Evolutionary conservation across 805 yeast species (phyloP).

Genomic region (Saccharomycodes ludwigii): DNA sequence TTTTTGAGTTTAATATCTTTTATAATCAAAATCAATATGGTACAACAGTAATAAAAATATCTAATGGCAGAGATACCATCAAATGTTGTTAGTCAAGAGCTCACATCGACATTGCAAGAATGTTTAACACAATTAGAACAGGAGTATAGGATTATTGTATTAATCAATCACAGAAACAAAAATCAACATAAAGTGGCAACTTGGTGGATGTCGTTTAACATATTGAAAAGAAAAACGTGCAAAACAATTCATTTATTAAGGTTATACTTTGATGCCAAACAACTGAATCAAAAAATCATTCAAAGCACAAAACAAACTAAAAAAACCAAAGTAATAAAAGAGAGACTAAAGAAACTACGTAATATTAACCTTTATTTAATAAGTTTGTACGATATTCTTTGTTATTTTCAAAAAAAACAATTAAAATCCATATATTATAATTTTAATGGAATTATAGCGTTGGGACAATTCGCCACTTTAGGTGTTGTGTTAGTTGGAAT

Average conservation of each 20-base stretch:
- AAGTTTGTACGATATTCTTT: constrained; percentile 9
- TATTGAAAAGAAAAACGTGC: constrained; percentile 45
- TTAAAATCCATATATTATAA: constrained; percentile 42
- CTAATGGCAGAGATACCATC: constrained; percentile 2
- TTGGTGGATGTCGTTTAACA: constrained; percentile 69
- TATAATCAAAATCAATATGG: too few species aligned
- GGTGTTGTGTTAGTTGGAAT: constrained; percentile 59
- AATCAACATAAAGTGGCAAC: constrained; percentile 62
- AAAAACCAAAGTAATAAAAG: constrained; percentile 8
- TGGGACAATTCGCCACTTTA: constrained; percentile 65
- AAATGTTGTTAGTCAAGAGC: constrained; percentile 1
- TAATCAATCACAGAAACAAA: constrained; percentile 56
- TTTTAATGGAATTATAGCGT: constrained; percentile 54
- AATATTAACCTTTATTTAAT: neutral
- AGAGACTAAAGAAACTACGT: constrained; percentile 6
- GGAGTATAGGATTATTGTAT: constrained; percentile 49
- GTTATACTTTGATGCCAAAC: constrained; percentile 4
- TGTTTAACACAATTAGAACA: constrained; percentile 14
- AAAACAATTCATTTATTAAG: constrained; percentile 8
- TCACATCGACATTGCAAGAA: neutral
- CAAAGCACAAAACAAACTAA: constrained; percentile 3
- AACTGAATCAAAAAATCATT: constrained; percentile 9
- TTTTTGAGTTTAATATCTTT: too few species aligned
- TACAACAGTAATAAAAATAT: too few species aligned
- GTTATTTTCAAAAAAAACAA: constrained; percentile 23